phyloP scores from a whole-genome alignment of 306 rosid genomes.

The Lithocarpus polystachyus region DNA sequence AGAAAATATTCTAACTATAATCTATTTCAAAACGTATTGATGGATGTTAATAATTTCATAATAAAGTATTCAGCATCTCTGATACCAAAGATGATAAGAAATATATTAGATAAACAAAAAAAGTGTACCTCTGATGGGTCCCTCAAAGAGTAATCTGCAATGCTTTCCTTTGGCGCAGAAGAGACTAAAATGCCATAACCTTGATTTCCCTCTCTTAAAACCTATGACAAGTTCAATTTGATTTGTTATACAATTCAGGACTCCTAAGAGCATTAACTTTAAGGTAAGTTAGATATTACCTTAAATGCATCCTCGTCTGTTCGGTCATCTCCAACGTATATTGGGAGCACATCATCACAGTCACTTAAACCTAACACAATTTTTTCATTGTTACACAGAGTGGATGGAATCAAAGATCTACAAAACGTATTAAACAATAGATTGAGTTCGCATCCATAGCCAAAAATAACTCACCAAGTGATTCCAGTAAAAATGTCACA shows the following conservation, averaged over 20 bases:
- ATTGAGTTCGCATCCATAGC: neutral
- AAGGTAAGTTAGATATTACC: constrained; percentile 35
- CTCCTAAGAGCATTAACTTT: neutral
- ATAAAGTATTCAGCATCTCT: neutral
- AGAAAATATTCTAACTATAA: too few relatives aligned
- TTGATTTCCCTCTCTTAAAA: constrained; percentile 58
- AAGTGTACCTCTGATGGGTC: constrained; percentile 81
- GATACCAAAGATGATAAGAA: neutral
- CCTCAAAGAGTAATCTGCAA: constrained; percentile 72
- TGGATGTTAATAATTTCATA: too few relatives aligned
- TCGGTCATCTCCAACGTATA: constrained; percentile 90
- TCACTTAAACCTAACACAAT: constrained; percentile 52
- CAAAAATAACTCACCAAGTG: constrained; percentile 70
- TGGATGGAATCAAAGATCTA: constrained; percentile 3
- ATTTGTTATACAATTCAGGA: neutral
- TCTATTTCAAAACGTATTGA: too few relatives aligned
- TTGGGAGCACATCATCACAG: constrained; percentile 86
- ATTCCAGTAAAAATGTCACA: constrained; percentile 84
- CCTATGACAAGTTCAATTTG: constrained; percentile 41
- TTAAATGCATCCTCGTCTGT: constrained; percentile 96
- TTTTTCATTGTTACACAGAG: constrained; percentile 27
- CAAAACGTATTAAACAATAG: neutral
- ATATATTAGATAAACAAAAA: neutral
- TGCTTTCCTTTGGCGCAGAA: constrained; percentile 76
- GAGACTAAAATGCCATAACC: constrained; percentile 93